Percentiles rank a stretch among this genome's conserved stretches.
Conservation (phyloP, 2,329 filamentous ascomycete genomes). For the Pseudocercospora fuligena region DNA sequence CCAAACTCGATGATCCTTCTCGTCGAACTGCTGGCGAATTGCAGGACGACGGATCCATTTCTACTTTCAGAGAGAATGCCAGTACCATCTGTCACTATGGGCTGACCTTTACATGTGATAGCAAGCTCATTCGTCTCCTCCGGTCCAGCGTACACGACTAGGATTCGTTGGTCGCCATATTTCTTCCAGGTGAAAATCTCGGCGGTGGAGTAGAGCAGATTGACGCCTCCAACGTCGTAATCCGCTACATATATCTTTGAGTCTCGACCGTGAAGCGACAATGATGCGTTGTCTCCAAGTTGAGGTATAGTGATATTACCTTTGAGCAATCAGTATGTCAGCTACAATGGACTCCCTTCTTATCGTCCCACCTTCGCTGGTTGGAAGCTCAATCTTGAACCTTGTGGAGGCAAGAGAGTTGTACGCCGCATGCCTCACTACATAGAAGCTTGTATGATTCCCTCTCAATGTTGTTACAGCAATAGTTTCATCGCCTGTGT, state of each 20-base stretch:
- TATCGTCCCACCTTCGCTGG: conserved; percentile 46
- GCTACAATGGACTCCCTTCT: neutral
- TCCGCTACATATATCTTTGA: conserved; percentile 71
- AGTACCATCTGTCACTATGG: conserved; percentile 48
- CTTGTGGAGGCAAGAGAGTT: conserved; percentile 59
- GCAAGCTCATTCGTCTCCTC: conserved; percentile 68
- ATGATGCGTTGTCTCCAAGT: conserved; percentile 52
- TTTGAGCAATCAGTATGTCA: neutral
- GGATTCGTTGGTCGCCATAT: conserved; percentile 62
- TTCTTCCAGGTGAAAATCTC: conserved; percentile 73
- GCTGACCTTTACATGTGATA: conserved; percentile 44
- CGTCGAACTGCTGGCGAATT: conserved; percentile 61
- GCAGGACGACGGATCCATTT: conserved; percentile 54
- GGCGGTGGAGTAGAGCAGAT: conserved; percentile 70
- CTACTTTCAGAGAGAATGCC: conserved; percentile 43
- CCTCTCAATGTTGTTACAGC: conserved; percentile 67
- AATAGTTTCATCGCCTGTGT: conserved; percentile 58
- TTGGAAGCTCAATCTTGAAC: conserved; percentile 69
- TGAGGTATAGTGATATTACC: conserved; percentile 65
- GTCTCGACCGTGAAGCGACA: conserved; percentile 67
- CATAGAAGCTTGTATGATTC: conserved; percentile 64
- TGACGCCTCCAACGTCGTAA: conserved; percentile 65
- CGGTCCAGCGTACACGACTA: conserved; percentile 68
- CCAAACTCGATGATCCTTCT: conserved; percentile 58
- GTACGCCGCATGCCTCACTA: conserved; percentile 68